Evolutionary conservation across 192 early-diverging fungal species (phyloP).

Genomic region (Funneliformis mosseae): DNA sequence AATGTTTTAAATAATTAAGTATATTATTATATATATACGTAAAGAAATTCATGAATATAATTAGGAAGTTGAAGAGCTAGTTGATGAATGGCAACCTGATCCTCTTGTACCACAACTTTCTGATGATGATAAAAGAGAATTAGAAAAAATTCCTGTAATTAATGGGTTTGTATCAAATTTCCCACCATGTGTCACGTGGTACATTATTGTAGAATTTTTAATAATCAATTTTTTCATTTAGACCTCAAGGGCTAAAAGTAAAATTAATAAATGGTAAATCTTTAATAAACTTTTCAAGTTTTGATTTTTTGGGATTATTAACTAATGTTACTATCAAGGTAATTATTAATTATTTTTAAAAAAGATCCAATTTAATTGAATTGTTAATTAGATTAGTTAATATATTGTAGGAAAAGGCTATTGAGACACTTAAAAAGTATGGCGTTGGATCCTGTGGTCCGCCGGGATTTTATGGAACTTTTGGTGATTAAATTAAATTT

Average conservation of each 20-base stretch:
- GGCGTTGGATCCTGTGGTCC: conserved; percentile 97
- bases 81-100: conserved; percentile 96
- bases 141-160: conserved; percentile 79
- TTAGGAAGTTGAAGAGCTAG: conserved; percentile 93
- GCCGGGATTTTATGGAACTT: conserved; percentile 92
- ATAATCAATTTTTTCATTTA: not conserved
- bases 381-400: not conserved
- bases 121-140: conserved; percentile 67
- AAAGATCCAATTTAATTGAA: not conserved
- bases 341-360: not conserved
- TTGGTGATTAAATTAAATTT: conserved; percentile 24
- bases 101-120: conserved; percentile 81
- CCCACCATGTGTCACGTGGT: no score
- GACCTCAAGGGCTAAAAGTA: conserved; percentile 62
- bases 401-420: conserved; percentile 65
- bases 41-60: not conserved
- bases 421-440: conserved; percentile 85
- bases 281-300: conserved; percentile 79
- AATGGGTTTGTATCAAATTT: conserved; percentile 49
- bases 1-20: not conserved
- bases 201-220: not conserved
- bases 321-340: conserved; percentile 71
- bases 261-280: conserved; percentile 64
- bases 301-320: conserved; percentile 87
- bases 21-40: not conserved